Conservation (phyloP, 116 monocot species). For the Phalaenopsis hybrid region DNA sequence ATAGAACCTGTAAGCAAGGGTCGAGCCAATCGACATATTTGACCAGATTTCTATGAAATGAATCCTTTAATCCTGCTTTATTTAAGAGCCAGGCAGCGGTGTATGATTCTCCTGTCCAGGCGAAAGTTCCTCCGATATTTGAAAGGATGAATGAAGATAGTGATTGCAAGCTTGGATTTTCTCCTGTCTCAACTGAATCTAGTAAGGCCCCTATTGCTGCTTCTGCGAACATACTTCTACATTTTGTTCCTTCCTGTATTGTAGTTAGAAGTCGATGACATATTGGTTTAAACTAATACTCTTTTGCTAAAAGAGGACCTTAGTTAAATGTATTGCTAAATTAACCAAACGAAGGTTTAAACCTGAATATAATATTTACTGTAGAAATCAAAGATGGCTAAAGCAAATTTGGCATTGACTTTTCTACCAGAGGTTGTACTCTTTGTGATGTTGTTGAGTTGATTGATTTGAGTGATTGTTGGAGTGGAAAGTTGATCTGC, state of each 20-base stretch:
- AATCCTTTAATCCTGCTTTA: conserved; percentile 59
- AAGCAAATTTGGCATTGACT: no score
- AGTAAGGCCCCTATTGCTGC: conserved; percentile 76
- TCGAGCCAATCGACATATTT: conserved; percentile 86
- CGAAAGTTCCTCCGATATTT: conserved; percentile 87
- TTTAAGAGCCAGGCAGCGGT: conserved; percentile 79
- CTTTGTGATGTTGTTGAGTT: no score
- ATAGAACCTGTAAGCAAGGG: conserved; percentile 87
- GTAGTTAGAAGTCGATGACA: not conserved
- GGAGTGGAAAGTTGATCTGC: no score
- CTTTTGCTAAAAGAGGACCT: not conserved
- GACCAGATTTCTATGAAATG: conserved; percentile 59
- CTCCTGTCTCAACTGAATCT: conserved; percentile 56
- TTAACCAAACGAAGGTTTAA: no score
- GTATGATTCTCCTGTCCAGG: conserved; percentile 88
- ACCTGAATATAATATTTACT: no score
- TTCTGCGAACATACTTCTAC: conserved; percentile 64
- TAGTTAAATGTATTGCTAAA: not conserved
- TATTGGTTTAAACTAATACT: not conserved
- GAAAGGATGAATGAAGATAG: conserved; percentile 73
- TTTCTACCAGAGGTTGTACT: no score
- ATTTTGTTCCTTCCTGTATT: conserved; percentile 45
- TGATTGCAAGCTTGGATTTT: conserved; percentile 36
- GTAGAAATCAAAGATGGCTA: no score
- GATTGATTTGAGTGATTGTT: no score